phyloP scores from a whole-genome alignment of 768 basidiomycete species.

The Amanita fuliginea region DNA sequence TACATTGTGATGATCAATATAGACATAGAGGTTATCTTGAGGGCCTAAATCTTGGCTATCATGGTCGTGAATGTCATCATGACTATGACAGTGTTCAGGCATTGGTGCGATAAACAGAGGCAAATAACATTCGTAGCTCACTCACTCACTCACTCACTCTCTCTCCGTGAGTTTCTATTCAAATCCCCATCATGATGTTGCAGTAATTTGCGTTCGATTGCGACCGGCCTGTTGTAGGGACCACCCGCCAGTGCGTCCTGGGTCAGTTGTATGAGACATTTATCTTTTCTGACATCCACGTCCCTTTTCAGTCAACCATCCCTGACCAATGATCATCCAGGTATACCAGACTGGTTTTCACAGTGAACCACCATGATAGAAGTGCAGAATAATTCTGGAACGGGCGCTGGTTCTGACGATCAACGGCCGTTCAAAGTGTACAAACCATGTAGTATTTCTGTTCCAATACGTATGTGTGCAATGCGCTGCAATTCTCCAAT shows the following conservation, averaged over 20 bases:
- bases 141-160: no score
- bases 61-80: conserved; percentile 49
- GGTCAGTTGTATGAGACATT: conserved; percentile 64
- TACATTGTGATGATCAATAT: conserved; percentile 75
- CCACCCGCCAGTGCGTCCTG: conserved; percentile 68
- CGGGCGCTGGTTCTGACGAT: background rate
- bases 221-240: conserved; percentile 51
- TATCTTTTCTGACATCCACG: conserved; percentile 31
- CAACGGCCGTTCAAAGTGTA: conserved; percentile 34
- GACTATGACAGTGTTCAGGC: conserved; percentile 34
- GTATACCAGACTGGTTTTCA: background rate
- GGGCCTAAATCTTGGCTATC: conserved; percentile 34
- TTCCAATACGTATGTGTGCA: conserved; percentile 22
- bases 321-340: background rate
- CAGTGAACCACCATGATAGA: background rate
- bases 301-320: background rate
- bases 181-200: conserved; percentile 33
- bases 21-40: conserved; percentile 59
- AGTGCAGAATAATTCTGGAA: background rate
- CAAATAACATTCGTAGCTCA: background rate
- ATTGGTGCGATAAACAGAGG: conserved; percentile 19
- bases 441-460: conserved; percentile 25
- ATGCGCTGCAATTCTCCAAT: background rate
- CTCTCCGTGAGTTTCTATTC: background rate
- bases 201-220: conserved; percentile 89